Conservation (phyloP, 2,329 filamentous ascomycete genomes). For the Xylaria sp. region DNA sequence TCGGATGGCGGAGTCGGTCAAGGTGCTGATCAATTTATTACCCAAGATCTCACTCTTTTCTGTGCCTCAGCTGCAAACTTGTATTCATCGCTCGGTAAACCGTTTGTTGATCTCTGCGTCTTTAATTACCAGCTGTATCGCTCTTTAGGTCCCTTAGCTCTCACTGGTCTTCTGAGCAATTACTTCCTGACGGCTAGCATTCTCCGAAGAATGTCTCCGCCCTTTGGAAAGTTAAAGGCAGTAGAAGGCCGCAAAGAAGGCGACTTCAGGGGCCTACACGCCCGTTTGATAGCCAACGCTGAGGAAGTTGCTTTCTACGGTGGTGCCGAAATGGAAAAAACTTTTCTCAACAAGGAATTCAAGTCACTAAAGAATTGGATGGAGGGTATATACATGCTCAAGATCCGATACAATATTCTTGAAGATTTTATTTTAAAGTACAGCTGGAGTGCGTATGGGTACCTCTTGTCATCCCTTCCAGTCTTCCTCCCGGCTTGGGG, state of each 20-base stretch:
- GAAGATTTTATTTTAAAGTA: constrained; percentile 99
- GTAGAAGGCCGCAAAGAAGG: constrained; percentile 95
- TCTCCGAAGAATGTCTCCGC: constrained; percentile 86
- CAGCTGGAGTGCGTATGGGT: constrained; percentile 97
- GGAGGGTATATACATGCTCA: constrained; percentile 97
- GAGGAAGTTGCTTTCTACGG: constrained; percentile 99
- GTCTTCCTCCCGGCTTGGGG: constrained; percentile 96
- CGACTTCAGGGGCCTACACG: constrained; percentile 91
- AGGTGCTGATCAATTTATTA: constrained; percentile 95
- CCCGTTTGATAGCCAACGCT: constrained; percentile 92
- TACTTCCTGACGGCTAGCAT: constrained; percentile 95
- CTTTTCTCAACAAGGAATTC: constrained; percentile 91
- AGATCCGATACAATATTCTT: constrained; percentile 98
- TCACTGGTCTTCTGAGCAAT: constrained; percentile 87
- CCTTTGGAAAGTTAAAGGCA: constrained; percentile 96
- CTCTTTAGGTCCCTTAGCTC: constrained; percentile 86
- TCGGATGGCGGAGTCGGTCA: constrained; percentile 92
- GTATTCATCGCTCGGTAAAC: constrained; percentile 97
- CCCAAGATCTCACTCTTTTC: constrained; percentile 94
- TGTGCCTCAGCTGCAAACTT: constrained; percentile 91
- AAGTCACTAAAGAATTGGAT: constrained; percentile 94
- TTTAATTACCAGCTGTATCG: constrained; percentile 98
- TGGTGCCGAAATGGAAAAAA: constrained; percentile 93
- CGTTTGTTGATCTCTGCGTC: constrained; percentile 94
- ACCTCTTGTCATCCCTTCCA: constrained; percentile 89